Base-by-base conservation (phyloP, 2,329 filamentous ascomycete species). In the Tolypocladium sp. region DNA sequence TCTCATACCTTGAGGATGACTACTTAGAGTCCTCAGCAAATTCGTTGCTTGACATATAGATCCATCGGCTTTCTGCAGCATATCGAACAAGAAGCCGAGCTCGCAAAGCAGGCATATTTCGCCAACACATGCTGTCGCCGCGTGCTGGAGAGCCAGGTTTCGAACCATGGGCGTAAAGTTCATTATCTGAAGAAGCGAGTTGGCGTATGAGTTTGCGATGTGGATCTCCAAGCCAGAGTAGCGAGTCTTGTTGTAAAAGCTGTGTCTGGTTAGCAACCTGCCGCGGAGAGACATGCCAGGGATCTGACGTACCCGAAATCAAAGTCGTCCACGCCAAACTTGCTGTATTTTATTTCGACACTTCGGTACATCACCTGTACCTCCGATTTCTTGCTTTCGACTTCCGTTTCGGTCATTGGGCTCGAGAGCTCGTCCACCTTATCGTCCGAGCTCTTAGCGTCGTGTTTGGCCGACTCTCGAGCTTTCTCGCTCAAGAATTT, bases 261-360 rank as follows among this genome's bases (percentile, higher is more conserved):
- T 91, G 63, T 4, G 15, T 17, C 10, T 27, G 22, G 59, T 70
- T 33, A 71, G 67, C 49, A n/a, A 55, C 27, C 1, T 35, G n/a
- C 17, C 37, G 13, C n/a, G 8, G 37, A 9, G 38, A 57, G 54
- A 63, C 60, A 33, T n/a, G 25, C 35, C 46, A 13, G 40, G 33
- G 33, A 27, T 33, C 17, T 2, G 37, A 74, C 85, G 67, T 76
- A 91, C 86, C 89, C 89, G 74, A 99, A 99, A 73, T 99, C 94
- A 71, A 99, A 99, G 73, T 99, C 95, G 68, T 97, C 93, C n/a
- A 99, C 92, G 25, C 94, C 94, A 73, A 97, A 99, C 70, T 92
- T 95, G 79, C 93, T 97, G 77, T 97, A 99, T 71, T 97, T 97
- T 76, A 99, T 99, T 72, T 97, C 93, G 13, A 97, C 90, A 67